A percentile compares a stretch with the other conserved stretches of the same genome.
Conservation (phyloP, 257 asterid genomes). For the Fraxinus quadrangulata region DNA sequence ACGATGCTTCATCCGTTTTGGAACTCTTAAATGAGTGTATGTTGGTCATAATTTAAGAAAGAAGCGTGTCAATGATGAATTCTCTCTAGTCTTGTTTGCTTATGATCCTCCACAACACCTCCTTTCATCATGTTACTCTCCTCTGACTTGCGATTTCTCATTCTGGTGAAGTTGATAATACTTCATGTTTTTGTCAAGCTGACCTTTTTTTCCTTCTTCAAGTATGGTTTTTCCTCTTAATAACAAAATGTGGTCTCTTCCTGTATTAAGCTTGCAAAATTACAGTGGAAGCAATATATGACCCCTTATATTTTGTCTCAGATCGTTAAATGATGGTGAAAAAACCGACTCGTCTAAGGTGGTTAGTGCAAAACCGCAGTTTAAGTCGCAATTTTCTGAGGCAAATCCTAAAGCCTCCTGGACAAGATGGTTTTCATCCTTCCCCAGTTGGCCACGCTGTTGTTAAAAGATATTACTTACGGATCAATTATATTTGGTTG, state of each 20-base stretch:
- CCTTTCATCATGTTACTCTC: background rate
- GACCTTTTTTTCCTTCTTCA: constrained; percentile 1
- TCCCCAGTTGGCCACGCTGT: constrained; percentile 25
- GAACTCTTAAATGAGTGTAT: background rate
- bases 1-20: background rate
- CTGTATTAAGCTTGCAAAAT: background rate
- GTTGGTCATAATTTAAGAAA: background rate
- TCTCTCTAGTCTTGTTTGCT: background rate
- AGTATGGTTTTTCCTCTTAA: background rate
- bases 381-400: constrained; percentile 22
- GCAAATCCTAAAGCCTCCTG: constrained; percentile 20
- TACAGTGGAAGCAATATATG: background rate
- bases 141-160: background rate
- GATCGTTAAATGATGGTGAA: constrained; percentile 41
- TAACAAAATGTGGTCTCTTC: background rate
- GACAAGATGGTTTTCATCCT: constrained; percentile 23
- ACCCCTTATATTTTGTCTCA: constrained; percentile 20
- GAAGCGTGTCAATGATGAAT: background rate
- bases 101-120: background rate
- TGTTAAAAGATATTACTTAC: constrained; percentile 18
- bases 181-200: constrained; percentile 4
- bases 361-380: constrained; percentile 35
- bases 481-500: background rate
- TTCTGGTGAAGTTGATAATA: background rate
- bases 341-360: constrained; percentile 33